Percentiles rank a stretch among this genome's conserved stretches.
phyloP scores from a whole-genome alignment of 305 asterid species.

The Fraxinus ornus region DNA sequence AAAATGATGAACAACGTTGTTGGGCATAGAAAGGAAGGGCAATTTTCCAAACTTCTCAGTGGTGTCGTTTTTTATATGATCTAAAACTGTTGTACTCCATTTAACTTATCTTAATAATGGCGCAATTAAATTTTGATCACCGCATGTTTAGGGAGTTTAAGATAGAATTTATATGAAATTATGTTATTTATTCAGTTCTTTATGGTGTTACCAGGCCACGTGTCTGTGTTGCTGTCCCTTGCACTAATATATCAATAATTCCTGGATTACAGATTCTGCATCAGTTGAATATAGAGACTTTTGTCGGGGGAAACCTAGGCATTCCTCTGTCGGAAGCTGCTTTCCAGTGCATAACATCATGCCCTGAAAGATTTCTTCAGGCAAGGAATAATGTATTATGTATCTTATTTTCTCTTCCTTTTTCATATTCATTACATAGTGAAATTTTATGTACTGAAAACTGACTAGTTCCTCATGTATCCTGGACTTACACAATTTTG shows the following conservation, averaged over 20 bases:
- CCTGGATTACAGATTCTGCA: conserved; percentile 28
- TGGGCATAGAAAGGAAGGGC: neutral
- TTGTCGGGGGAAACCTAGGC: conserved; percentile 43
- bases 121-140: neutral
- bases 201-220: neutral
- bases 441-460: neutral
- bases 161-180: neutral
- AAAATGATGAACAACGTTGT: neutral
- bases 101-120: neutral
- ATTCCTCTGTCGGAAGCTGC: conserved; percentile 46
- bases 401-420: neutral
- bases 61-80: neutral
- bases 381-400: conserved; percentile 17
- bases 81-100: neutral
- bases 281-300: conserved; percentile 31
- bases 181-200: neutral
- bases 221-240: neutral
- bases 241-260: neutral
- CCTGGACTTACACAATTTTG: neutral
- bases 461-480: neutral
- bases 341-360: conserved; percentile 29
- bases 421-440: neutral
- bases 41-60: neutral
- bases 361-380: conserved; percentile 31
- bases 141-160: neutral